Evolutionary conservation across 169 alveolate species (phyloP), one percentile per base, ranked within the genome.

Genomic region (Eimeria tenella): DNA sequence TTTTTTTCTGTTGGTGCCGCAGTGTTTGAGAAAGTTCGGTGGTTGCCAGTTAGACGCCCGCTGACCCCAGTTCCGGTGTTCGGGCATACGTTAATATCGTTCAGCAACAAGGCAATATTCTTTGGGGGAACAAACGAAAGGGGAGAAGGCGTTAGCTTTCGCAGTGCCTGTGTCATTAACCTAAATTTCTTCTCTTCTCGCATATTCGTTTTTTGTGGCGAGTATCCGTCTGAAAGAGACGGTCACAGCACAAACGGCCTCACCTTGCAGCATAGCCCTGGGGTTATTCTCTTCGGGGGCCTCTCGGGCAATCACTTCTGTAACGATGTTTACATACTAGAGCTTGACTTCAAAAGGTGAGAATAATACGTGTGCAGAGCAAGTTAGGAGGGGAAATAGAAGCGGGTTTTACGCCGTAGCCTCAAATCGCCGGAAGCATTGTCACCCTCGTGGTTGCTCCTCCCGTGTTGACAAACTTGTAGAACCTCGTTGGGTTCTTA

Each of bases 261-360:
- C 62, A 96, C 97, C 9, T 60, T 97, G 58, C 95, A 95, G 62
- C 96, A 93, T 82, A 95, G 97, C 55, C 97, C 96, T 21, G 94
- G 96, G 19, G 96, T 97, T 25, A 96, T 97, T 86, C 81, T 97
- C n/a, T 97, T 97, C 91, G 98, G 98, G 3, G 98, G 98, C 23
- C 96, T 95, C 93, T 95, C 96, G 77, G 97, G 97, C 5, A 97
- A 95, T 71, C 93, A 87, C 25, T 97, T 96, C 88, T 96, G 96
- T 95, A 97, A 97, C 90, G 98, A 97, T 90, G 95, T 97, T 58
- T 96, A 97, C 93, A 71, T 96, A 23, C 95, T 97, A 63, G 98
- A 97, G 87, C 93, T 97, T 68, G 98, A 97, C 90, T 96, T 96
- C 62, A 90, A 98, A 65, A 95, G 96, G 93, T 97, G 97, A 97